phyloP scores from a whole-genome alignment of 352 stramenopile genomes.

The Globisporangium yorkense region DNA sequence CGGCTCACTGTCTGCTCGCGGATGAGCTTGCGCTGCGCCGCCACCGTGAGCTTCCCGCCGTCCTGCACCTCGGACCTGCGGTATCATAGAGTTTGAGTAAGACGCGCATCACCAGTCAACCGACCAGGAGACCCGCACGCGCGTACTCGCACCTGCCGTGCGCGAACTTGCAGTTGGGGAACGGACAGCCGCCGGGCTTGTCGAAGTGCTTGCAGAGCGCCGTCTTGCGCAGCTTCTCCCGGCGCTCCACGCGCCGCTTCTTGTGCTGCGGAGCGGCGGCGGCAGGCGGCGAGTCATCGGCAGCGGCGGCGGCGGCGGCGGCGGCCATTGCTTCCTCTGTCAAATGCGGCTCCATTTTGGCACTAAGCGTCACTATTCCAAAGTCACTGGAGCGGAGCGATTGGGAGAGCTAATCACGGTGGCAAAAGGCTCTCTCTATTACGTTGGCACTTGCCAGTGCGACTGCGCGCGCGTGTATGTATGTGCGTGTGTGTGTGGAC shows the following conservation, averaged over 20 bases:
- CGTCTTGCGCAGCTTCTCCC: constrained; percentile 68
- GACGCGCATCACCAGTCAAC: neutral
- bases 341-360: neutral
- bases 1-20: constrained; percentile 67
- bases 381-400: too few species aligned
- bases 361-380: neutral
- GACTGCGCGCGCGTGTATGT: too few species aligned
- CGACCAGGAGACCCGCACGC: neutral
- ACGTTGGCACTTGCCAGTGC: too few species aligned
- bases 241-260: constrained; percentile 58
- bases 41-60: constrained; percentile 45
- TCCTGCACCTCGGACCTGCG: constrained; percentile 49
- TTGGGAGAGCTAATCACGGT: too few species aligned
- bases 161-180: constrained; percentile 78
- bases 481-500: too few species aligned
- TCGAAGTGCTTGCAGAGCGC: constrained; percentile 84
- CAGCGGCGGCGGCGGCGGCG: neutral
- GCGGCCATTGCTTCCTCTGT: neutral
- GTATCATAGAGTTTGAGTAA: too few species aligned
- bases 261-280: constrained; percentile 21
- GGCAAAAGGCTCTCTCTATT: too few species aligned
- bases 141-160: constrained; percentile 46
- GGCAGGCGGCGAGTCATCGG: neutral
- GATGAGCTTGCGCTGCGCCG: constrained; percentile 75
- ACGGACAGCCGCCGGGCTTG: constrained; percentile 77